Percentiles rank a stretch among this genome's conserved stretches.
Evolutionary conservation across 2,329 filamentous ascomycete genomes (phyloP).

Genomic region (Coleophoma crateriformis): DNA sequence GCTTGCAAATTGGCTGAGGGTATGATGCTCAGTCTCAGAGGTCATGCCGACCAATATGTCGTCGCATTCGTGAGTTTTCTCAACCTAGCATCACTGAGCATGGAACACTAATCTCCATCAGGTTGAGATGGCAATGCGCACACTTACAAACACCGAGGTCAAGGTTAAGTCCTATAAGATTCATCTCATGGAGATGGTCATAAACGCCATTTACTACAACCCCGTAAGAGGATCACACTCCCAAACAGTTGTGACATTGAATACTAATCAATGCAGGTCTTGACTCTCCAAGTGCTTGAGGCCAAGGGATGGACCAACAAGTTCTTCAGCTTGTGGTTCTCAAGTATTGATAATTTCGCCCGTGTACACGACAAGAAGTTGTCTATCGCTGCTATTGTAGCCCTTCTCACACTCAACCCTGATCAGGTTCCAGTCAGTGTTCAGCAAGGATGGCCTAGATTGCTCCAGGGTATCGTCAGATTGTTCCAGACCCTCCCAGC

Average conservation of each 20-base stretch:
- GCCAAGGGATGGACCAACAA: slow-evolving; percentile 93
- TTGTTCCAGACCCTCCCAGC: slow-evolving; percentile 88
- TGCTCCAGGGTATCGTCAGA: slow-evolving; percentile 82
- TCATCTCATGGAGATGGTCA: slow-evolving; percentile 97
- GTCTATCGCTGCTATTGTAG: slow-evolving; percentile 87
- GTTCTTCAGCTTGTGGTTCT: slow-evolving; percentile 98
- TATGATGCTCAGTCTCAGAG: slow-evolving; percentile 91
- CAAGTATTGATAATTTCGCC: slow-evolving; percentile 87
- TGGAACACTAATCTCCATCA: slow-evolving; percentile 10
- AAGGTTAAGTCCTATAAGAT: slow-evolving; percentile 93
- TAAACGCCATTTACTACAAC: slow-evolving; percentile 98
- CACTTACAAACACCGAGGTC: slow-evolving; percentile 68
- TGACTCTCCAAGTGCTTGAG: slow-evolving; percentile 85
- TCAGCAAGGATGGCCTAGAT: slow-evolving; percentile 87
- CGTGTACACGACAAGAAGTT: slow-evolving; percentile 98
- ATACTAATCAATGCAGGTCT: slow-evolving; percentile 29
- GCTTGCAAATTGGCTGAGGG: slow-evolving; percentile 97
- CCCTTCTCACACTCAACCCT: slow-evolving; percentile 72
- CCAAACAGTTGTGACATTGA: neutral
- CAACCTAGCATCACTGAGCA: neutral
- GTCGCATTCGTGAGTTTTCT: slow-evolving; percentile 59
- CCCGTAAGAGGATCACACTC: slow-evolving; percentile 37
- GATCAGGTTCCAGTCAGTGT: slow-evolving; percentile 88
- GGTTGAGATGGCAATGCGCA: slow-evolving; percentile 80
- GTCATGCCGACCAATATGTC: slow-evolving; percentile 82